Conservation (phyloP, 495 filamentous ascomycete species). For the Melanomma pulvis-pyrius region DNA sequence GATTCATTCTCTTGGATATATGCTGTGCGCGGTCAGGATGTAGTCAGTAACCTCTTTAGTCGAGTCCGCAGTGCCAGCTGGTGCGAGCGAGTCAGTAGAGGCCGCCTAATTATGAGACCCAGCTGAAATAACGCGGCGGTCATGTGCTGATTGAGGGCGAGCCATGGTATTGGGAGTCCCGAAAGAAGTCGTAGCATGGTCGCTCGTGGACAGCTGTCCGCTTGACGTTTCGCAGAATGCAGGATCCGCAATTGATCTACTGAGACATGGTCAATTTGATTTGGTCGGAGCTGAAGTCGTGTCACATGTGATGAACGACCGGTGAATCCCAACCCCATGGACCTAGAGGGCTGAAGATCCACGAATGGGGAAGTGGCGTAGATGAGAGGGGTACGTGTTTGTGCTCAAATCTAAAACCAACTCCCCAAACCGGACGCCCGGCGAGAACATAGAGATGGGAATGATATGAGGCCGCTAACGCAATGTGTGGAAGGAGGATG, state of each 20-base stretch:
- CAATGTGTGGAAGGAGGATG: too few relatives aligned
- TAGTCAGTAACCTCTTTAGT: background rate
- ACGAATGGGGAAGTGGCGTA: background rate
- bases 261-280: background rate
- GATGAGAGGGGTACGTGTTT: background rate
- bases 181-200: background rate
- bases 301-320: background rate
- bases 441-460: background rate
- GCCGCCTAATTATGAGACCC: background rate
- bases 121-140: background rate
- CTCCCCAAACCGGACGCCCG: background rate
- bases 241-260: background rate
- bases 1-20: background rate
- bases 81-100: background rate
- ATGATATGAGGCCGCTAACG: background rate
- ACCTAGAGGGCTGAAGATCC: background rate
- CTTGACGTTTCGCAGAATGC: background rate
- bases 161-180: conserved; percentile 1
- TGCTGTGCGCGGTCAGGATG: background rate
- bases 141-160: background rate
- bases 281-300: background rate
- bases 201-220: conserved; percentile 2
- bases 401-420: conserved; percentile 6
- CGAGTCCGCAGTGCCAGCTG: background rate
- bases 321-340: background rate